Conservation (phyloP, 1,284 basidiomycete species). For the Ceratorhiza oryzae-sativae region DNA sequence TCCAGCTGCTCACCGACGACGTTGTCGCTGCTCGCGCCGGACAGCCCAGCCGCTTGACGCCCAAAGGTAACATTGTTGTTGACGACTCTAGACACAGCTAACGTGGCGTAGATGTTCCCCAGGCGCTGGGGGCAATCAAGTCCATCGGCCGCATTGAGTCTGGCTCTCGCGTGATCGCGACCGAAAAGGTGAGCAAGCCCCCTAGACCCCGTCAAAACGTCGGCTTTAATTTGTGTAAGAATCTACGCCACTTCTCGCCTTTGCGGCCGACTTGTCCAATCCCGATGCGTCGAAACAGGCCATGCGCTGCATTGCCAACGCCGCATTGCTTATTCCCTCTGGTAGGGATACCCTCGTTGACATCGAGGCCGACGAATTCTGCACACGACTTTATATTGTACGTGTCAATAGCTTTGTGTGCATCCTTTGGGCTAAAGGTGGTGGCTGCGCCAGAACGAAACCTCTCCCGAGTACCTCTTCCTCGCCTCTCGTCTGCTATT, state of each 20-base stretch:
- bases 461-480: constrained; percentile 67
- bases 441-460: constrained; percentile 55
- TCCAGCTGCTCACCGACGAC: constrained; percentile 27
- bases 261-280: constrained; percentile 40
- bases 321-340: constrained; percentile 68
- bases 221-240: constrained; percentile 54
- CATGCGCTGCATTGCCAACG: constrained; percentile 76
- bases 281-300: constrained; percentile 59
- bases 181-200: constrained; percentile 61
- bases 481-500: constrained; percentile 78
- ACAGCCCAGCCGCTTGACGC: background rate
- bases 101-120: constrained; percentile 59
- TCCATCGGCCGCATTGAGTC: constrained; percentile 73
- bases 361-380: constrained; percentile 65
- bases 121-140: constrained; percentile 76
- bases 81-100: background rate
- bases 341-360: constrained; percentile 65
- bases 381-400: constrained; percentile 68
- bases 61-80: constrained; percentile 1
- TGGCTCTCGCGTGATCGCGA: constrained; percentile 70
- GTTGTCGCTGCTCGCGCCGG: constrained; percentile 14
- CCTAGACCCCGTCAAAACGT: constrained; percentile 9
- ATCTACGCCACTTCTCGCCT: constrained; percentile 48
- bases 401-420: constrained; percentile 44
- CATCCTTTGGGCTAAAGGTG: constrained; percentile 32